Evolutionary conservation across 2,329 filamentous ascomycete species (phyloP).

Genomic region (Didymella pinodella): DNA sequence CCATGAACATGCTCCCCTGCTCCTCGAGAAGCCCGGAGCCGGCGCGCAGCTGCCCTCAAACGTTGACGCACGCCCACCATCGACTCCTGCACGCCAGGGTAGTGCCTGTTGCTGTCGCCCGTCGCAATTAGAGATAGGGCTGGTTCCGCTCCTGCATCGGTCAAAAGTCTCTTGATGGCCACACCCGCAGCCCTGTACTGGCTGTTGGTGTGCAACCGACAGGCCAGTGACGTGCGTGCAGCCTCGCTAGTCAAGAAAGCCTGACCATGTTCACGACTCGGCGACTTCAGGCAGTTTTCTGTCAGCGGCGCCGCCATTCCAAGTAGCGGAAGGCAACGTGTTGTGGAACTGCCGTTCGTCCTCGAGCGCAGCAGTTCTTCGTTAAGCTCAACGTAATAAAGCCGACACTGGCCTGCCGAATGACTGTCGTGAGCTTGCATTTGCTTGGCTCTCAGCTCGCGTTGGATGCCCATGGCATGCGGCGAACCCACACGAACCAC

Average conservation of each 20-base stretch:
- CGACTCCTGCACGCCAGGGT: constrained; percentile 33
- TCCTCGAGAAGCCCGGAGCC: constrained; percentile 4
- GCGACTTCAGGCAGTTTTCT: constrained; percentile 36
- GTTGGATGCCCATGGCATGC: constrained; percentile 30
- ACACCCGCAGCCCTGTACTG: constrained; percentile 25
- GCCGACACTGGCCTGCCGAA: constrained; percentile 28
- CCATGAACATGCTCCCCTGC: constrained; percentile 11
- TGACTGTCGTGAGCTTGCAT: constrained; percentile 18
- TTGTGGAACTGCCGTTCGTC: constrained; percentile 29
- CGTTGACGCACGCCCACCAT: constrained; percentile 27
- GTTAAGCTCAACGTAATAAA: constrained; percentile 25
- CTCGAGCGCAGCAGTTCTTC: constrained; percentile 6
- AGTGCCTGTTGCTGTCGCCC: constrained; percentile 24
- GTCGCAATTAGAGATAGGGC: constrained; percentile 44
- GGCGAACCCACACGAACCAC: constrained; percentile 33
- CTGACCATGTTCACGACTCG: constrained; percentile 38
- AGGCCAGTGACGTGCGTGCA: constrained; percentile 38
- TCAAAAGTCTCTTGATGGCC: constrained; percentile 30
- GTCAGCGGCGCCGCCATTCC: constrained; percentile 36
- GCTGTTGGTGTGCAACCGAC: constrained; percentile 38
- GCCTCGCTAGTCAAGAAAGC: constrained; percentile 25
- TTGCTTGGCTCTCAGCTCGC: constrained; percentile 31
- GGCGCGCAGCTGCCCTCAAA: constrained; percentile 10
- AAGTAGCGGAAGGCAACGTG: constrained; percentile 28
- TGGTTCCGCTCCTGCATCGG: constrained; percentile 43